Evolutionary conservation across 2,329 filamentous ascomycete species (phyloP).

Genomic region (Aspergillus sp.): DNA sequence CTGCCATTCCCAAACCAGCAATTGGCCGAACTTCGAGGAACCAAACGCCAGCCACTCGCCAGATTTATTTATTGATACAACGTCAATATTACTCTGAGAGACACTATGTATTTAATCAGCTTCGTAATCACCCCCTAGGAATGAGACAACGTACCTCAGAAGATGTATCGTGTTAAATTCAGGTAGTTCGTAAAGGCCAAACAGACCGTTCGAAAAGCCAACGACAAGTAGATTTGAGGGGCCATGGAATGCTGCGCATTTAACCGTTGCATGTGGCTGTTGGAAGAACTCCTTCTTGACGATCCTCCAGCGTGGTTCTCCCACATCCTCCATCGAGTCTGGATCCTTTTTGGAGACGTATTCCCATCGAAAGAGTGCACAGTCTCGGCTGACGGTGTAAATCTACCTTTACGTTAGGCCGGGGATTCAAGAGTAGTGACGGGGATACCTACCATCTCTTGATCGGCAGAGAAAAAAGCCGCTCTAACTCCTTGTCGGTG

Average conservation of each 20-base stretch:
- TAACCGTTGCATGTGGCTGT: constrained; percentile 82
- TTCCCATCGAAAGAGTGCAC: constrained; percentile 92
- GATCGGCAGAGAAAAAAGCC: constrained; percentile 95
- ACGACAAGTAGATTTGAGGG: constrained; percentile 89
- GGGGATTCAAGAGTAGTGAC: background rate
- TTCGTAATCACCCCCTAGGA: background rate
- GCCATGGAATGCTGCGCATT: constrained; percentile 87
- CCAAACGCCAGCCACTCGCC: constrained; percentile 98
- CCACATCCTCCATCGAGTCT: constrained; percentile 60
- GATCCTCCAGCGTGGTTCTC: constrained; percentile 83
- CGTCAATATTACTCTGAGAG: constrained; percentile 94
- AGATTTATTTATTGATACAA: constrained; percentile 87
- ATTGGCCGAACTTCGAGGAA: constrained; percentile 88
- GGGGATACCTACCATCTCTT: constrained; percentile 65
- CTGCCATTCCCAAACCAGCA: constrained; percentile 99
- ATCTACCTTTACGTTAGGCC: constrained; percentile 51
- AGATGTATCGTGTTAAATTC: constrained; percentile 95
- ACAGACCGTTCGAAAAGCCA: constrained; percentile 91
- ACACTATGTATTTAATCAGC: constrained; percentile 61
- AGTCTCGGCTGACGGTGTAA: constrained; percentile 95
- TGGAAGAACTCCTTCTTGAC: constrained; percentile 90
- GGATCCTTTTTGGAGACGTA: constrained; percentile 67
- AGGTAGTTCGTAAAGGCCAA: constrained; percentile 92
- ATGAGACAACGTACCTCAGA: constrained; percentile 47
- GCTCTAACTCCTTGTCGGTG: constrained; percentile 87